phyloP scores from a whole-genome alignment of 176 grass and related monocot genomes.

The Aegilops speltoides region DNA sequence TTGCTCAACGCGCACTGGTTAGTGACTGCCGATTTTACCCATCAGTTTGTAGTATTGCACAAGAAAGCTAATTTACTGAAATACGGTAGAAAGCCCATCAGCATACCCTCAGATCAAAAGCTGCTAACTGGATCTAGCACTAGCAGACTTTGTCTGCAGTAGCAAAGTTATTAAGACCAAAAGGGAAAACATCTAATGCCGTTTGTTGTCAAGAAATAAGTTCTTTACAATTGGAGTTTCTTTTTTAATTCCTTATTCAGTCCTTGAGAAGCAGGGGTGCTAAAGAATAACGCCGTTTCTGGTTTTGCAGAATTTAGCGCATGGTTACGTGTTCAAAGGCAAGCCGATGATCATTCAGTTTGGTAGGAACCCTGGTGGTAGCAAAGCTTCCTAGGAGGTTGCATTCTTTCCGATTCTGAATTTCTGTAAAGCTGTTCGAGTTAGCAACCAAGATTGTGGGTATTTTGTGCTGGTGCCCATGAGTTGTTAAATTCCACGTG shows the following conservation, averaged over 20 bases:
- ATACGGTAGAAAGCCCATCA: not conserved
- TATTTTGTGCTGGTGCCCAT: not conserved
- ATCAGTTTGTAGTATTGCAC: not conserved
- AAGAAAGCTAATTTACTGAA: not conserved
- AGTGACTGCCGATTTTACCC: conserved; percentile 13
- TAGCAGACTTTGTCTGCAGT: not conserved
- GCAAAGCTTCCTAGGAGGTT: conserved; percentile 39
- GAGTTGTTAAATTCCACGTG: not conserved
- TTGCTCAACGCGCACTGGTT: conserved; percentile 69
- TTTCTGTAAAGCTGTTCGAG: not conserved
- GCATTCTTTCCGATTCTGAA: conserved; percentile 3
- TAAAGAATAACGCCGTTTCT: not conserved
- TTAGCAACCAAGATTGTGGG: not conserved
- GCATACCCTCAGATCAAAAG: not conserved
- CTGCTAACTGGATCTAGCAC: not conserved
- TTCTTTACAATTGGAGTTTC: not conserved
- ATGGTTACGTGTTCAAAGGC: conserved; percentile 87
- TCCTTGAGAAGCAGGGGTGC: not conserved
- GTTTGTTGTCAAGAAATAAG: not conserved
- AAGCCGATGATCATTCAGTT: conserved; percentile 96
- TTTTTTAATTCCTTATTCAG: not conserved
- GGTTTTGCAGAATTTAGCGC: conserved; percentile 75
- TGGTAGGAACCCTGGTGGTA: conserved; percentile 70
- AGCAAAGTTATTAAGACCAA: not conserved
- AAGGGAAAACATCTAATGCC: not conserved